These are phyloP conservation scores for Fusarium poae DNA, from an alignment of 2,329 filamentous ascomycete genomes.

Conservation along the genomic window DNA sequence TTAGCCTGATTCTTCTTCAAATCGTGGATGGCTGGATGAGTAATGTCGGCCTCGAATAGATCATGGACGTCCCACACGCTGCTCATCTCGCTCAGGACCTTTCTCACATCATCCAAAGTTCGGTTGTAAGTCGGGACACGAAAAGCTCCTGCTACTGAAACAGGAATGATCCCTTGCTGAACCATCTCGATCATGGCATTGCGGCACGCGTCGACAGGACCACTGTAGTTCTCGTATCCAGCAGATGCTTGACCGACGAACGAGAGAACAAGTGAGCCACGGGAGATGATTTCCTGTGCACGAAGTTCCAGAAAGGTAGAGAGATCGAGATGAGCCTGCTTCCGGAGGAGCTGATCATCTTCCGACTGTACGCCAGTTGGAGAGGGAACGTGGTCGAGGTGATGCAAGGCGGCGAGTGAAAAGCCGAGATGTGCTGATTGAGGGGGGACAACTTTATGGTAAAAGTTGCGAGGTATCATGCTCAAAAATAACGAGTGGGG, in stretches of 20 bases:
- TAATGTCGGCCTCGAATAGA: background rate
- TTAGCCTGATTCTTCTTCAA: fast-evolving
- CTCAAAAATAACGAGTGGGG: background rate
- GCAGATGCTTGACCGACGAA: slow-evolving; percentile 3
- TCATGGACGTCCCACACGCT: background rate
- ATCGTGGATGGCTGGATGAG: background rate
- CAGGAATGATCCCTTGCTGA: background rate
- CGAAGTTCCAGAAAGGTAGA: background rate
- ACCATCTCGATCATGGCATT: slow-evolving; percentile 14
- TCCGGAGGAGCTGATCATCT: background rate
- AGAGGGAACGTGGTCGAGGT: slow-evolving; percentile 3
- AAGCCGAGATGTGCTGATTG: background rate
- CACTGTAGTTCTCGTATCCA: slow-evolving; percentile 9
- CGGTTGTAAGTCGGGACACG: background rate
- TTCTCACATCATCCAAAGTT: background rate
- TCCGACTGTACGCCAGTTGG: background rate
- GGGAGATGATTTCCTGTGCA: background rate
- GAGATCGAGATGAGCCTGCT: slow-evolving; percentile 2
- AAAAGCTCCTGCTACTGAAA: background rate
- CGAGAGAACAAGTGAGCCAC: slow-evolving; percentile 1
- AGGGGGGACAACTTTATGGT: background rate
- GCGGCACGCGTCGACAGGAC: slow-evolving; percentile 8
- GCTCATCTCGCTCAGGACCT: background rate
- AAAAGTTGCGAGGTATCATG: slow-evolving; percentile 12
- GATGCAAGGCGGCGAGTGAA: slow-evolving; percentile 7